Conservation (phyloP, 2,329 filamentous ascomycete genomes). For the Verticillium nonalfalfae region DNA sequence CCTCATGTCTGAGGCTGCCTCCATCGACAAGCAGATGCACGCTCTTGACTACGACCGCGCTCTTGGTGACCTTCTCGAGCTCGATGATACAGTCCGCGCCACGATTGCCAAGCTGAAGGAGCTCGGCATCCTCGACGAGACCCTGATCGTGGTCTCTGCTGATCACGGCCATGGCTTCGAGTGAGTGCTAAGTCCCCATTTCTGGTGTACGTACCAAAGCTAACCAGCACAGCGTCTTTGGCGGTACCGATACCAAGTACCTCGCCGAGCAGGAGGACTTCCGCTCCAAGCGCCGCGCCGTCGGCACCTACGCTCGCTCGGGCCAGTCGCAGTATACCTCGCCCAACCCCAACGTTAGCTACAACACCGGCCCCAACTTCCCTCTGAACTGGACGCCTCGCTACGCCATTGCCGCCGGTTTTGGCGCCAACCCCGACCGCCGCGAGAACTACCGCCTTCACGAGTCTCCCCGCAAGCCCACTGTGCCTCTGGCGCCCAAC, state of each 20-base stretch:
- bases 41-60: slow-evolving; percentile 78
- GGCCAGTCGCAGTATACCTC: slow-evolving; percentile 71
- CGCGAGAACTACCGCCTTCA: slow-evolving; percentile 72
- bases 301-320: slow-evolving; percentile 68
- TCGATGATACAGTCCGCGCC: slow-evolving; percentile 76
- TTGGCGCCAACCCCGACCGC: slow-evolving; percentile 66
- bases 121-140: slow-evolving; percentile 64
- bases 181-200: slow-evolving; percentile 16
- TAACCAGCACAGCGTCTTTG: slow-evolving; percentile 52
- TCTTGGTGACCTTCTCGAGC: slow-evolving; percentile 76
- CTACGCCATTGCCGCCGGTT: slow-evolving; percentile 70
- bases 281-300: slow-evolving; percentile 67
- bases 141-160: slow-evolving; percentile 74
- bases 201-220: not conserved
- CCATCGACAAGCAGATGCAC: slow-evolving; percentile 90
- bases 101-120: slow-evolving; percentile 64
- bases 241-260: slow-evolving; percentile 75
- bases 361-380: slow-evolving; percentile 70
- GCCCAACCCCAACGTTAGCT: slow-evolving; percentile 51
- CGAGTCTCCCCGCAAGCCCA: slow-evolving; percentile 51
- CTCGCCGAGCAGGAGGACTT: slow-evolving; percentile 57
- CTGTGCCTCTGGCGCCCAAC: slow-evolving; percentile 33
- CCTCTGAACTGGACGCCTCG: slow-evolving; percentile 80
- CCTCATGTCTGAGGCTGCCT: slow-evolving; percentile 81
- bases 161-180: slow-evolving; percentile 89